Conservation (phyloP, 345 rosid species). For the Citrus reticulata region DNA sequence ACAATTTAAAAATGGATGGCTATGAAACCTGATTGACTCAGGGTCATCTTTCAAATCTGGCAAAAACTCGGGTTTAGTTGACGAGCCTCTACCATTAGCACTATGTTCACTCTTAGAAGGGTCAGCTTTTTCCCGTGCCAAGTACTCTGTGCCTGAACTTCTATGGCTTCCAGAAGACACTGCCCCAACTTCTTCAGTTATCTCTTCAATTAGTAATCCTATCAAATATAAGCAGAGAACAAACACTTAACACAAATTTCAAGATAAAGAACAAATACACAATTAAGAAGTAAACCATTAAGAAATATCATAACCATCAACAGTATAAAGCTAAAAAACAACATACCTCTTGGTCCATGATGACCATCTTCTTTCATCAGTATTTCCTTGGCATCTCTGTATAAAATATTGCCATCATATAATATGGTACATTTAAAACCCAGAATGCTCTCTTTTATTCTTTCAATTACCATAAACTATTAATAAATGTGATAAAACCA, state of each 20-base stretch:
- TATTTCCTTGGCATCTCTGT: conserved; percentile 57
- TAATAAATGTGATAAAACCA: background rate
- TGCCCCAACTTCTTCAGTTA: conserved; percentile 52
- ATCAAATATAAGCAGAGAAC: conserved; percentile 10
- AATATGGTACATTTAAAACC: background rate
- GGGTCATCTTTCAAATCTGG: conserved; percentile 72
- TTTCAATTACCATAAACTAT: background rate
- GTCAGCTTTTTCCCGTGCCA: conserved; percentile 24
- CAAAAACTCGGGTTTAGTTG: conserved; percentile 45
- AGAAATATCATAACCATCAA: conserved; percentile 2
- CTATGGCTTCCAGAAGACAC: conserved; percentile 31
- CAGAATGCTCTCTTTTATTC: background rate
- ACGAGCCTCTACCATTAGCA: conserved; percentile 17
- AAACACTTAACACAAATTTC: background rate
- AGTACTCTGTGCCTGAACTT: conserved; percentile 25
- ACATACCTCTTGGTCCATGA: conserved; percentile 46
- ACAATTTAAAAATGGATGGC: background rate
- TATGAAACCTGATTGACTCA: conserved; percentile 65
- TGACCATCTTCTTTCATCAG: conserved; percentile 51
- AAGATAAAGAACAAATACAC: background rate
- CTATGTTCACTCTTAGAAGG: conserved; percentile 12
- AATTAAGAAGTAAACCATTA: background rate
- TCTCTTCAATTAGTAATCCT: conserved; percentile 77
- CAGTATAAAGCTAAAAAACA: conserved; percentile 1
- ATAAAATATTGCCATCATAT: conserved; percentile 13